These are phyloP conservation scores for Serendipita sp. DNA, from an alignment of 768 basidiomycete species.

Conservation along the genomic window DNA sequence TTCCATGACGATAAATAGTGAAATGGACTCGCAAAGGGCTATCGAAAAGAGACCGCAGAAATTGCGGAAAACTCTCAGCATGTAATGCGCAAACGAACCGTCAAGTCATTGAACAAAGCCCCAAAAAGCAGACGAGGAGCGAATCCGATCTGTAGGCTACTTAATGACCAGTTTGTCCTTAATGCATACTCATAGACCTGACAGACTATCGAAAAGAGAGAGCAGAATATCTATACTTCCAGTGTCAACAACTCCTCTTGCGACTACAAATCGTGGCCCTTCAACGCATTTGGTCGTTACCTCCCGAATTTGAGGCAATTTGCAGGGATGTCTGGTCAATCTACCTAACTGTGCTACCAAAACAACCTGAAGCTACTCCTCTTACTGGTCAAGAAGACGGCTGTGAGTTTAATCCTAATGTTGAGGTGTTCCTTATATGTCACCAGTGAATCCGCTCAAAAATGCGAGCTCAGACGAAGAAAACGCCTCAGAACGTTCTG, in stretches of 20 bases:
- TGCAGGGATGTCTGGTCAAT: conserved; percentile 73
- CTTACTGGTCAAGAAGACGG: too few species aligned
- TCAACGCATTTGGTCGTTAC: conserved; percentile 47
- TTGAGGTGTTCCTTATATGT: too few species aligned
- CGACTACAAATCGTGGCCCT: conserved; percentile 58
- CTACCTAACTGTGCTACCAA: conserved; percentile 44
- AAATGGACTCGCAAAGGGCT: conserved; percentile 60
- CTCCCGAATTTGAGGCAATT: conserved; percentile 66
- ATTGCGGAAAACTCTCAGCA: conserved; percentile 42
- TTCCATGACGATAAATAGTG: background rate
- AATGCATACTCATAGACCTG: background rate
- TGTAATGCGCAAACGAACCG: conserved; percentile 46
- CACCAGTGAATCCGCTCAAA: background rate
- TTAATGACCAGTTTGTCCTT: background rate
- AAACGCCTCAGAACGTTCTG: conserved; percentile 1
- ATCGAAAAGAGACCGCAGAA: conserved; percentile 54
- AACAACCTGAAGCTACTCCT: conserved; percentile 18
- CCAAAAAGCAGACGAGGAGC: conserved; percentile 4
- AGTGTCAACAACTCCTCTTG: conserved; percentile 68
- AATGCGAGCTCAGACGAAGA: background rate
- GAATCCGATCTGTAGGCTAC: background rate
- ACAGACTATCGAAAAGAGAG: conserved; percentile 73
- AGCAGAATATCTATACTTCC: conserved; percentile 64
- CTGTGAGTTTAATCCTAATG: too few species aligned
- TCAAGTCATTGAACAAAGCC: background rate